These are phyloP conservation scores for Lentinula lateritia DNA, from an alignment of 768 basidiomycete species.

Conservation along the genomic window DNA sequence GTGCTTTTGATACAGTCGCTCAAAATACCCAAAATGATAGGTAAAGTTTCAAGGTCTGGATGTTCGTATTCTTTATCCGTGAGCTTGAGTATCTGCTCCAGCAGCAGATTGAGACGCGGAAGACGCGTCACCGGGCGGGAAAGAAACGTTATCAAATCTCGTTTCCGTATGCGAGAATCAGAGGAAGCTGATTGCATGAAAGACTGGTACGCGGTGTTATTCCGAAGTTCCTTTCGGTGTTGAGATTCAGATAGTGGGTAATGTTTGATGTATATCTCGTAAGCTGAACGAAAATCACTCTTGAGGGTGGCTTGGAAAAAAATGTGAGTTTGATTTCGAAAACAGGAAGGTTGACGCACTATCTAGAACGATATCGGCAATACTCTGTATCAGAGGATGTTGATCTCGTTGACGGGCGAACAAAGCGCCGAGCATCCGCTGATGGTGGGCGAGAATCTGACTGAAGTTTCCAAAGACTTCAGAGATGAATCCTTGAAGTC, in stretches of 20 bases:
- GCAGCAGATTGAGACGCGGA: conserved; percentile 68
- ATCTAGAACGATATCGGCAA: conserved; percentile 83
- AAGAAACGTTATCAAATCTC: conserved; percentile 77
- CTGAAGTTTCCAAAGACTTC: conserved; percentile 84
- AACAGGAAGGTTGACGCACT: conserved; percentile 34
- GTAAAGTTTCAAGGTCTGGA: conserved; percentile 73
- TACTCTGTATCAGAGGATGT: conserved; percentile 74
- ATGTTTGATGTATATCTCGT: conserved; percentile 82
- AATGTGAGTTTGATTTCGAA: conserved; percentile 18
- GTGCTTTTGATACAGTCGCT: conserved; percentile 76
- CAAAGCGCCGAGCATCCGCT: conserved; percentile 64
- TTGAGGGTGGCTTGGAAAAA: conserved; percentile 32
- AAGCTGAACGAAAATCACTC: conserved; percentile 53
- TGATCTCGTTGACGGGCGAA: conserved; percentile 80
- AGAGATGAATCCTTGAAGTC: conserved; percentile 59
- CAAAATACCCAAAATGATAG: conserved; percentile 63
- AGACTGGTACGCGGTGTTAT: conserved; percentile 58
- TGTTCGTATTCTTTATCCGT: conserved; percentile 65
- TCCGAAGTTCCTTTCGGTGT: conserved; percentile 71
- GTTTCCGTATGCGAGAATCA: conserved; percentile 64
- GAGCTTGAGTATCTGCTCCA: conserved; percentile 64
- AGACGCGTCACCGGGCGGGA: conserved; percentile 87
- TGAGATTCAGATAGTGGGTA: conserved; percentile 82
- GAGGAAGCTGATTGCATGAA: conserved; percentile 60
- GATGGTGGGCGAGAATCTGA: conserved; percentile 61